These are phyloP conservation scores for Coemansia sp. DNA, from an alignment of 192 early-diverging fungal genomes.

Conservation along the genomic window DNA sequence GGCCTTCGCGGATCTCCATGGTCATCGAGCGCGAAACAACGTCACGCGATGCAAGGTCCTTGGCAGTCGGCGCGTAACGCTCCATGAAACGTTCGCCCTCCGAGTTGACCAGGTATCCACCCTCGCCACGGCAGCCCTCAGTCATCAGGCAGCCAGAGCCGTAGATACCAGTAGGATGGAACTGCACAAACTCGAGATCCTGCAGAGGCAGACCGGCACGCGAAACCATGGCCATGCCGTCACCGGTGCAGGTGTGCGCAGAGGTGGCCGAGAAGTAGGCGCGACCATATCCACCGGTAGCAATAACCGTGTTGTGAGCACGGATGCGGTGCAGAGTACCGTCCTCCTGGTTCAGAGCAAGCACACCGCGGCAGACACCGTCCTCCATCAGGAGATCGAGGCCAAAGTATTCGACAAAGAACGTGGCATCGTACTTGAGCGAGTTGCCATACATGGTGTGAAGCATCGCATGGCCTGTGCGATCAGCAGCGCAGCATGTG, in stretches of 20 bases:
- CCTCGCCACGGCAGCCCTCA: slow-evolving; percentile 95
- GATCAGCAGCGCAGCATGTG: slow-evolving; percentile 97
- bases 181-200: slow-evolving; percentile 99
- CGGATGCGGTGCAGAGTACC: slow-evolving; percentile 97
- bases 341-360: slow-evolving; percentile 97
- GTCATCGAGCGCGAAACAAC: slow-evolving; percentile 99
- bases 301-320: slow-evolving; percentile 95
- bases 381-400: slow-evolving; percentile 99
- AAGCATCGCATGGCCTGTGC: slow-evolving; percentile 95
- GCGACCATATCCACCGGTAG: slow-evolving; percentile 99
- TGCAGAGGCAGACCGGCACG: slow-evolving; percentile 95
- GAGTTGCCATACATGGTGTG: slow-evolving; percentile 98
- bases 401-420: slow-evolving; percentile 99
- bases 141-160: slow-evolving; percentile 97
- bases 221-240: slow-evolving; percentile 99
- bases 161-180: slow-evolving; percentile 99
- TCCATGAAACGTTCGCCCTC: slow-evolving; percentile 99
- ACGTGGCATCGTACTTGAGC: slow-evolving; percentile 92
- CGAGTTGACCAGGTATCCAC: slow-evolving; percentile 94
- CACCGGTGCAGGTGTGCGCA: slow-evolving; percentile 98
- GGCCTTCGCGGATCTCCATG: slow-evolving; percentile 95
- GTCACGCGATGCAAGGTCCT: slow-evolving; percentile 97
- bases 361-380: slow-evolving; percentile 93
- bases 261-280: slow-evolving; percentile 98
- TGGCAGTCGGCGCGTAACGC: slow-evolving; percentile 97